A percentile compares a stretch with the other conserved stretches of the same genome.
These are phyloP conservation scores for Thamnidium elegans DNA, from an alignment of 192 early-diverging fungal genomes.

Conservation along the genomic window DNA sequence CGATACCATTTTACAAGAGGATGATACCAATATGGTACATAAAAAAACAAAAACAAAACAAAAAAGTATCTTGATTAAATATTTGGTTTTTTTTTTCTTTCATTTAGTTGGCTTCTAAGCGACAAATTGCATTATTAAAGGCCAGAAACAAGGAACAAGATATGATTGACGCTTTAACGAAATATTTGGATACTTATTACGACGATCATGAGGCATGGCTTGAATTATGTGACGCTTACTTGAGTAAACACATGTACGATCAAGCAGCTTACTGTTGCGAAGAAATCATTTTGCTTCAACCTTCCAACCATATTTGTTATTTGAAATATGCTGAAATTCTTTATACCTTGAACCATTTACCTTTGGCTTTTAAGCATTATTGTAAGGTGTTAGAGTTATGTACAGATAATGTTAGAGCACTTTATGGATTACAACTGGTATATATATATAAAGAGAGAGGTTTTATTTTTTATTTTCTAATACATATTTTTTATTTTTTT, in stretches of 20 bases:
- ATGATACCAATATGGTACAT: slow-evolving; percentile 71
- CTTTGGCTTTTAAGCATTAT: slow-evolving; percentile 82
- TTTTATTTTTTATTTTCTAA: not conserved
- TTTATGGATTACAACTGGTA: slow-evolving; percentile 85
- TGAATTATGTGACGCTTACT: slow-evolving; percentile 74
- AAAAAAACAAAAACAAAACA: not conserved
- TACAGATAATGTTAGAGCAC: slow-evolving; percentile 78
- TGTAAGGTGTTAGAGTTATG: slow-evolving; percentile 85
- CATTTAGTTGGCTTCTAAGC: slow-evolving; percentile 69
- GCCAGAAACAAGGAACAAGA: slow-evolving; percentile 60
- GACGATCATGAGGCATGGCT: slow-evolving; percentile 92
- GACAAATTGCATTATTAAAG: slow-evolving; percentile 73
- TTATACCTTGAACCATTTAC: slow-evolving; percentile 65
- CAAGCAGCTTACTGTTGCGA: slow-evolving; percentile 91
- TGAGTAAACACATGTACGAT: slow-evolving; percentile 63
- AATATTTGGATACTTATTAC: slow-evolving; percentile 80
- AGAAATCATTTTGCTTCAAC: slow-evolving; percentile 85
- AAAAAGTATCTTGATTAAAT: not conserved
- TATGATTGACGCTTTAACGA: slow-evolving; percentile 70
- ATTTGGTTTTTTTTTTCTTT: too few relatives aligned
- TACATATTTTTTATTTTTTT: not conserved
- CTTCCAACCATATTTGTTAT: slow-evolving; percentile 82
- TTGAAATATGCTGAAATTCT: slow-evolving; percentile 89
- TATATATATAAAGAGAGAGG: not conserved
- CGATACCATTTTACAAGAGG: slow-evolving; percentile 66